Evolutionary conservation across 2,329 filamentous ascomycete genomes (phyloP).

Genomic region (Colletotrichum destructivum): DNA sequence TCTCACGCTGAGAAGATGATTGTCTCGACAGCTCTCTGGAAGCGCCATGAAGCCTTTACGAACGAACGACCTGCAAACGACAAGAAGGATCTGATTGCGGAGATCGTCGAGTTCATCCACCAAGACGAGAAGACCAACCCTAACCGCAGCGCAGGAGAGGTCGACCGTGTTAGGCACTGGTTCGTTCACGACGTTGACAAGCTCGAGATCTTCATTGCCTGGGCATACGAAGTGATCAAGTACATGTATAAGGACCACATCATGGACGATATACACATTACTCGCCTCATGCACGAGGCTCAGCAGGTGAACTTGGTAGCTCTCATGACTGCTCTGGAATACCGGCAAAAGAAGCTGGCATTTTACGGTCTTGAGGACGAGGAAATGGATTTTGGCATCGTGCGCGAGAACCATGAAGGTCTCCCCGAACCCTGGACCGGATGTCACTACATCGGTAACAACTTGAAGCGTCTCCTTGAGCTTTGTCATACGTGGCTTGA

Average conservation of each 20-base stretch:
- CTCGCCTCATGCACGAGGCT: conserved; percentile 77
- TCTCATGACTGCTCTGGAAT: conserved; percentile 77
- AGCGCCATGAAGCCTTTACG: conserved; percentile 80
- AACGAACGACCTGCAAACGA: conserved; percentile 71
- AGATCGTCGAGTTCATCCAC: conserved; percentile 83
- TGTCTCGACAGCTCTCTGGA: conserved; percentile 85
- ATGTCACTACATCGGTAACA: conserved; percentile 73
- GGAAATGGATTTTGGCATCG: conserved; percentile 75
- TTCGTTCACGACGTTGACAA: conserved; percentile 83
- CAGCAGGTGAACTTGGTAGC: conserved; percentile 77
- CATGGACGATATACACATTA: conserved; percentile 68
- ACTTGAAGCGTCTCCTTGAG: conserved; percentile 72
- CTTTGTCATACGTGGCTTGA: conserved; percentile 70
- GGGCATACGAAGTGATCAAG: conserved; percentile 84
- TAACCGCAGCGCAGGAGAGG: conserved; percentile 76
- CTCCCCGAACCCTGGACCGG: conserved; percentile 92
- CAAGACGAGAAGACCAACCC: conserved; percentile 81
- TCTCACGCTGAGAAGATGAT: conserved; percentile 92
- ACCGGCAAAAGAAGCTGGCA: conserved; percentile 78
- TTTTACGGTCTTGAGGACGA: conserved; percentile 82
- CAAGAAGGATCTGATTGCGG: conserved; percentile 79
- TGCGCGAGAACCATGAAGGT: conserved; percentile 75
- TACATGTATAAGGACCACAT: conserved; percentile 76
- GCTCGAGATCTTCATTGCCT: conserved; percentile 82
- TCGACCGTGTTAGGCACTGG: conserved; percentile 87